Conservation (phyloP, 345 rosid genomes). For the Lepidium didymum region DNA sequence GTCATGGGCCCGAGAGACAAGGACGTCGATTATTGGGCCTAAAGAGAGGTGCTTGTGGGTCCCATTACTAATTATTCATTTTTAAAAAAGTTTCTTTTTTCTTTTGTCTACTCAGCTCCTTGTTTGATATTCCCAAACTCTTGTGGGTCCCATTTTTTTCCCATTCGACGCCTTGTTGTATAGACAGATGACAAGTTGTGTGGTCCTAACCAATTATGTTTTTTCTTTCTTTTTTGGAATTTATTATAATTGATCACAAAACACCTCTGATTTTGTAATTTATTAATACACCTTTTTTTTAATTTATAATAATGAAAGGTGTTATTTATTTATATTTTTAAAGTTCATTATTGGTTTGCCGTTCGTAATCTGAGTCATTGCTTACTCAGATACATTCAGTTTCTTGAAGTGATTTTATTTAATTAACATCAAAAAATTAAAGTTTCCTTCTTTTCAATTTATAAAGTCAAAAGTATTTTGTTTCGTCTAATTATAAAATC, state of each 20-base stretch:
- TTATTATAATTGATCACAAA: constrained; percentile 17
- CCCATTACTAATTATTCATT: constrained; percentile 9
- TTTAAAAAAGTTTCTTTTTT: too few species aligned
- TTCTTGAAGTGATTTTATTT: constrained; percentile 13
- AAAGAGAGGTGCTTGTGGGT: constrained; percentile 24
- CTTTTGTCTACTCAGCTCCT: constrained; percentile 2
- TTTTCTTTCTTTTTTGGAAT: constrained; percentile 3
- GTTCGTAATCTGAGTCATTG: constrained; percentile 21
- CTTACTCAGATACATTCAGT: constrained; percentile 16
- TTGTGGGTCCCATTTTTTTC: background rate
- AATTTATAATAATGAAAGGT: background rate
- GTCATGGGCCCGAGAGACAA: constrained; percentile 43
- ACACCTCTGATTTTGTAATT: background rate
- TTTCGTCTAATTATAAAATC: background rate
- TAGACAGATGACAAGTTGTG: constrained; percentile 30
- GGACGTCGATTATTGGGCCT: constrained; percentile 36
- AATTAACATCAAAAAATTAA: background rate
- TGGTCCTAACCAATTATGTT: constrained; percentile 15
- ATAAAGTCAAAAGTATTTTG: background rate
- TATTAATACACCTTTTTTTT: background rate
- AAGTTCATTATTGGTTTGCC: constrained; percentile 8
- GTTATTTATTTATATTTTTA: background rate
- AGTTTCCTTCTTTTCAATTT: constrained; percentile 4
- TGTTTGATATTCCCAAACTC: constrained; percentile 18
- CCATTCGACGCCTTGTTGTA: constrained; percentile 22